Conservation (phyloP, 75 land plant species). For the Pinus albicaulis region DNA sequence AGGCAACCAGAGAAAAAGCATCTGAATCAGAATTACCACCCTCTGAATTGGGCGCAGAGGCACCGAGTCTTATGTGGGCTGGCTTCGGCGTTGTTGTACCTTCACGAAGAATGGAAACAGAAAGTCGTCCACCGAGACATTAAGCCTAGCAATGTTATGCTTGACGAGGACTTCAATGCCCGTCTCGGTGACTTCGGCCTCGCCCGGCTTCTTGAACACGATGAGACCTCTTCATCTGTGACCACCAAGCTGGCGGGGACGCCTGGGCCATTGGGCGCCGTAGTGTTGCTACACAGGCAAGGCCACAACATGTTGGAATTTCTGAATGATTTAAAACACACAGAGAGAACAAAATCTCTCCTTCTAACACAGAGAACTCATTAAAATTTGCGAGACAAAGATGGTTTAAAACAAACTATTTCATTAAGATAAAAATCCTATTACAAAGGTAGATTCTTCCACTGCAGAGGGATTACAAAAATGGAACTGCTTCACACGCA, state of each 20-base stretch:
- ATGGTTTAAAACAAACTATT: too few species aligned
- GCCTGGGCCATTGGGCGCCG: conserved; percentile 24
- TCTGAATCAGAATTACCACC: too few species aligned
- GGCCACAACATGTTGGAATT: conserved; percentile 19
- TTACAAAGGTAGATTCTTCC: too few species aligned
- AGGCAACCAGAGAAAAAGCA: background rate
- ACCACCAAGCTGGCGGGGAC: conserved; percentile 24
- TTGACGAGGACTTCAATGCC: conserved; percentile 7
- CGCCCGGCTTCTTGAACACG: background rate
- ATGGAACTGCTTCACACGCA: too few species aligned
- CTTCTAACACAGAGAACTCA: too few species aligned
- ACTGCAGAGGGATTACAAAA: too few species aligned
- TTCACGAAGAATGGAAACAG: conserved; percentile 53
- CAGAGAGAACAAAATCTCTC: too few species aligned
- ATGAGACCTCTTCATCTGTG: background rate
- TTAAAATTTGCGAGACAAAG: too few species aligned
- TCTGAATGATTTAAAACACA: too few species aligned
- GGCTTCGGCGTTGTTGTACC: conserved; percentile 10
- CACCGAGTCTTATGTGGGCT: too few species aligned
- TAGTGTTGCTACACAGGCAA: conserved; percentile 16
- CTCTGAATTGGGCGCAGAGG: conserved; percentile 18
- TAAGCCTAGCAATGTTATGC: conserved; percentile 6
- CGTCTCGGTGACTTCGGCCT: conserved; percentile 9
- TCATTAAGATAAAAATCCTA: too few species aligned
- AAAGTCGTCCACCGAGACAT: background rate